These are phyloP conservation scores for Fusarium beomiforme DNA, from an alignment of 2,329 filamentous ascomycete species.

Conservation along the genomic window DNA sequence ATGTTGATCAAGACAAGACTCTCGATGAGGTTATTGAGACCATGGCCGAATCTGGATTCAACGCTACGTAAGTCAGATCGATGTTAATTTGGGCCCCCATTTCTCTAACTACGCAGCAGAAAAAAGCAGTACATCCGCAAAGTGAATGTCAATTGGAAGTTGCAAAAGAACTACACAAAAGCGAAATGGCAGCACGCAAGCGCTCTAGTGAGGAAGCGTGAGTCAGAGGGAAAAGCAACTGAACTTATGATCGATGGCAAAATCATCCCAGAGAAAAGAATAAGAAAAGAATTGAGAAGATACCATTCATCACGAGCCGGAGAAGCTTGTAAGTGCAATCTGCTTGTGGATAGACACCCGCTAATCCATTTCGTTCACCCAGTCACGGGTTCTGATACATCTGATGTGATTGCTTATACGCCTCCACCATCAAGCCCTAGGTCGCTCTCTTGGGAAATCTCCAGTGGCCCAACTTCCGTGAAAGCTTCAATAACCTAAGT, in stretches of 20 bases:
- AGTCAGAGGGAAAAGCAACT: fast-evolving
- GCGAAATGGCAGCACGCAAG: not conserved
- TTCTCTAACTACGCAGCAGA: fast-evolving
- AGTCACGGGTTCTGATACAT: fast-evolving
- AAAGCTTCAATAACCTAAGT: not conserved
- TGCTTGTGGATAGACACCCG: fast-evolving
- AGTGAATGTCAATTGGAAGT: not conserved
- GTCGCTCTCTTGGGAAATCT: fast-evolving
- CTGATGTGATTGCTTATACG: not conserved
- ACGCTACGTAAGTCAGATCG: not conserved
- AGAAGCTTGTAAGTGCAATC: fast-evolving
- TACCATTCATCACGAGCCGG: fast-evolving
- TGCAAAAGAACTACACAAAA: constrained; percentile 5
- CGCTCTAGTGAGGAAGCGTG: not conserved
- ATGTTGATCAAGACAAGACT: constrained; percentile 1
- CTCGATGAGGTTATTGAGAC: not conserved
- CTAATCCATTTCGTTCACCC: not conserved
- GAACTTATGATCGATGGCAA: not conserved
- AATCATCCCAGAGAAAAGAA: not conserved
- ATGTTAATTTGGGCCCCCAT: fast-evolving
- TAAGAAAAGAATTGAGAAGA: not conserved
- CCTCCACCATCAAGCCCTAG: not conserved
- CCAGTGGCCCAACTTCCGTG: not conserved
- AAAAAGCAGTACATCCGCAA: constrained; percentile 6
- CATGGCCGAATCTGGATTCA: not conserved